A percentile compares a stretch with the other conserved stretches of the same genome.
These are phyloP conservation scores for Hibiscus mutabilis DNA, from an alignment of 345 rosid species.

Conservation along the genomic window DNA sequence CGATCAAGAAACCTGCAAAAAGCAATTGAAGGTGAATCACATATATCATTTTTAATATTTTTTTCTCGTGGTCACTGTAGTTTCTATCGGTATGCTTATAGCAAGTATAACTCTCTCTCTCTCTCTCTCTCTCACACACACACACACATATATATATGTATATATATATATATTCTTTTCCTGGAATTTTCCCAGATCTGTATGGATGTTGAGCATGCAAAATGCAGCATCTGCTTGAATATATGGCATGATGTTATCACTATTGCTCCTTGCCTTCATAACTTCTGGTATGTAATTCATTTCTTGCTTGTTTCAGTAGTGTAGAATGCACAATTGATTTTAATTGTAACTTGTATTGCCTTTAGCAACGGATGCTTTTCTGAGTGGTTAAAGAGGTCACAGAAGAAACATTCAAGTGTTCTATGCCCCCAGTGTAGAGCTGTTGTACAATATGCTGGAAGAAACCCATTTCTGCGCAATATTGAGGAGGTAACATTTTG, in stretches of 20 bases:
- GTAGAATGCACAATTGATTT: slow-evolving; percentile 12
- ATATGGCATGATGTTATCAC: slow-evolving; percentile 94
- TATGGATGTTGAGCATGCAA: slow-evolving; percentile 67
- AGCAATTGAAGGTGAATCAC: slow-evolving; percentile 45
- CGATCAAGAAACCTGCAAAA: slow-evolving; percentile 31
- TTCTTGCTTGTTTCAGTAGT: neutral
- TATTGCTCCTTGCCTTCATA: slow-evolving; percentile 92
- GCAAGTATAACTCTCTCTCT: no score
- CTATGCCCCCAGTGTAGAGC: slow-evolving; percentile 94
- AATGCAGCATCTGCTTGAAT: slow-evolving; percentile 88
- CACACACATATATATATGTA: no score
- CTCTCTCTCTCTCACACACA: no score
- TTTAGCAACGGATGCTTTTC: slow-evolving; percentile 95
- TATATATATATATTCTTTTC: neutral
- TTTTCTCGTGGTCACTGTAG: neutral
- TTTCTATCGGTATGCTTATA: slow-evolving; percentile 8
- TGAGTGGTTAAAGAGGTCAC: slow-evolving; percentile 83
- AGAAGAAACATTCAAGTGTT: slow-evolving; percentile 52
- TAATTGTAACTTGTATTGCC: slow-evolving; percentile 18
- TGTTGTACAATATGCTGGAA: slow-evolving; percentile 70
- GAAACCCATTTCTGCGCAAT: slow-evolving; percentile 68
- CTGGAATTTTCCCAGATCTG: slow-evolving; percentile 41
- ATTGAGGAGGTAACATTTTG: slow-evolving; percentile 60
- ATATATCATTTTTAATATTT: slow-evolving; percentile 1
- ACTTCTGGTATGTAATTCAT: slow-evolving; percentile 58